Evolutionary conservation across 2,329 filamentous ascomycete species (phyloP).

Genomic region (Apiospora rasikravindrae): DNA sequence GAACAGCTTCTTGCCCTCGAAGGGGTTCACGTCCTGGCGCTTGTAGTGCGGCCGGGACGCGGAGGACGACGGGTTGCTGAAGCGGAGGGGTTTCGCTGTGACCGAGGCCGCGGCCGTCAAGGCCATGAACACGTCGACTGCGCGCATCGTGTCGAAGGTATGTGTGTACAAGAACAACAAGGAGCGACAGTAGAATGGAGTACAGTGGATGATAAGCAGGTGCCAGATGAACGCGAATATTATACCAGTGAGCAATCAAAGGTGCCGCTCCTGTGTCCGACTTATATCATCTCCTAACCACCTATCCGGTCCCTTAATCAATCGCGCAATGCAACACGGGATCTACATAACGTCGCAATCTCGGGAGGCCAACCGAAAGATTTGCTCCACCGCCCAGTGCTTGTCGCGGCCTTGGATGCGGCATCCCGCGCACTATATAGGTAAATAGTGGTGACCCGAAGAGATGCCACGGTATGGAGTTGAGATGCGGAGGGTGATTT

Average conservation of each 20-base stretch:
- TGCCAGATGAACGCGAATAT: background rate
- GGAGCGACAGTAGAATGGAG: background rate
- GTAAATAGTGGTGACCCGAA: background rate
- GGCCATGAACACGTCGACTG: background rate
- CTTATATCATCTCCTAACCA: too few species aligned
- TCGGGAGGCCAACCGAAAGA: background rate
- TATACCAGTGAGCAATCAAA: background rate
- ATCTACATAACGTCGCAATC: background rate
- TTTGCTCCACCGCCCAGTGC: background rate
- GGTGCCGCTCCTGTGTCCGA: background rate
- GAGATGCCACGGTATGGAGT: background rate
- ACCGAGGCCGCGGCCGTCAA: background rate
- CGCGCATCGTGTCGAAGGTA: background rate
- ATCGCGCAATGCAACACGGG: background rate
- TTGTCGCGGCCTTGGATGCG: background rate
- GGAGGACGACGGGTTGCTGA: background rate
- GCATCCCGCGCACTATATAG: conserved; percentile 5
- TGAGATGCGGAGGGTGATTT: background rate
- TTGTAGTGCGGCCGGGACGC: background rate
- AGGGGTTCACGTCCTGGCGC: conserved; percentile 43
- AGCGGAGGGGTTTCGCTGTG: conserved; percentile 12
- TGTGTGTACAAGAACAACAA: background rate
- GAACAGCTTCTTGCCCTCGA: conserved; percentile 53
- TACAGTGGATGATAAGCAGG: background rate
- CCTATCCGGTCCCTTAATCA: too few species aligned